phyloP scores from a whole-genome alignment of 495 filamentous ascomycete genomes.

The Lophiostoma macrostomum region DNA sequence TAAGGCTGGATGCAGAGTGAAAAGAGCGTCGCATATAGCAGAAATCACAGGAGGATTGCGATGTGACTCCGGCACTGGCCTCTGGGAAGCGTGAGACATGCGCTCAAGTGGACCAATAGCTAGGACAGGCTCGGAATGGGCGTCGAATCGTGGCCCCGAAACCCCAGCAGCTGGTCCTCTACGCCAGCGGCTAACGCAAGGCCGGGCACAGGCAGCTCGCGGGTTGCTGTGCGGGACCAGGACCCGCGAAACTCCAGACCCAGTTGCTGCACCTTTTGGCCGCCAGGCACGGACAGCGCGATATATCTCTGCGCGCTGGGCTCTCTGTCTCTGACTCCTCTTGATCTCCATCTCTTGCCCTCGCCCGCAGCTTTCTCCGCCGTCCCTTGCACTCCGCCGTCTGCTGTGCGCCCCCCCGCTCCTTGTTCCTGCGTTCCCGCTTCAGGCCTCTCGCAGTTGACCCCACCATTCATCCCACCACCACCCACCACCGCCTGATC shows the following conservation, averaged over 20 bases:
- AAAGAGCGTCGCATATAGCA: slow-evolving; percentile 6
- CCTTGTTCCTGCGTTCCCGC: background rate
- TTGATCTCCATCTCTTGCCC: background rate
- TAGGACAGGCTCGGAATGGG: background rate
- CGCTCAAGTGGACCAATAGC: slow-evolving; percentile 25
- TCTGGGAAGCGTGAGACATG: slow-evolving; percentile 26
- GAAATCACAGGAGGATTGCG: slow-evolving; percentile 29
- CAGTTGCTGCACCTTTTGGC: background rate
- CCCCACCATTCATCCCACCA: slow-evolving; percentile 18
- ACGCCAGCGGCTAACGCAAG: slow-evolving; percentile 27
- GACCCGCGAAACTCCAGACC: slow-evolving; percentile 8
- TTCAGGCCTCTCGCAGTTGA: slow-evolving; percentile 4
- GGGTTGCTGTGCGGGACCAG: background rate
- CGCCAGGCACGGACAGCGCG: slow-evolving; percentile 5
- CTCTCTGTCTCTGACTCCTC: slow-evolving; percentile 1
- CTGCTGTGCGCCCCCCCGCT: too few relatives aligned
- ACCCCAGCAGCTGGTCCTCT: slow-evolving; percentile 1
- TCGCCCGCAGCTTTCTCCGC: background rate
- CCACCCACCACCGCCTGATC: background rate
- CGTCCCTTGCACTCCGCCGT: too few relatives aligned
- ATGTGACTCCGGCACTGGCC: background rate
- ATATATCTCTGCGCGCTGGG: slow-evolving; percentile 12
- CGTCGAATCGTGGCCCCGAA: slow-evolving; percentile 16
- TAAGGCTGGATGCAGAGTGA: background rate
- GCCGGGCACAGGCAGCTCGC: too few relatives aligned